Base-by-base conservation (phyloP, 2,329 filamentous ascomycete genomes). In the Graphilbum fragrans region DNA sequence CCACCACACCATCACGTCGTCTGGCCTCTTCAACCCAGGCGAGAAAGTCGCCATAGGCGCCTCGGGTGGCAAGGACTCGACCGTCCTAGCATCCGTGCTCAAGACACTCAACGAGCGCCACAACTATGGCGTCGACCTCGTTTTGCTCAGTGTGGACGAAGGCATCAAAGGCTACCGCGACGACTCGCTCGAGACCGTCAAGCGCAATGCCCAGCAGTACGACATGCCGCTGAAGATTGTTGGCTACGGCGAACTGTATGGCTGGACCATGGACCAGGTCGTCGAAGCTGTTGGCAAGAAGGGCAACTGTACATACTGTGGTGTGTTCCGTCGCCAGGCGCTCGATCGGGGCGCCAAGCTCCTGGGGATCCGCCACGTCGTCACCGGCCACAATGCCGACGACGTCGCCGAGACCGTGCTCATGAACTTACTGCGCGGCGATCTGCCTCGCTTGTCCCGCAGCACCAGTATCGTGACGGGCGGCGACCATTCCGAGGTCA, bases 251-350 rank as follows among this genome's bases (percentile, higher is more conserved):
- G 84, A 95, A 54, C 68, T 98, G 10, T 98, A 98, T 58, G 92
- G 90, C 9, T 98, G 92, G 92, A 95, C 88, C 1, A 98, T 98
- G 92, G 92, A 98, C 55, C 86, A 96, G 56, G 92, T 98, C 10
- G 93, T 98, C 4, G 84, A 88, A 53, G 86, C 90, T 37, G 84
- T 98, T 39, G 92, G 92, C 14, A 96, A 95, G 66, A 96, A 95
- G 61, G 88, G 90, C 23, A 98, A 98, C 61, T 98, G 92, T 70
- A 98, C 93, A 23, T 98, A 98, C 56, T 98, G 92, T 55, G 92
- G 92, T 14, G 92, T 98, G 17, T 98, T 98, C 57, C 73, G 92
- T 41, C 74, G 93, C 44, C 92, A 98, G 64, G 92, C 92, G 2
- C 70, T 98, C 27, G 92, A 98, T 58, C 78, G 92, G 9, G 92